Percentiles rank a stretch among this genome's conserved stretches.
Conservation (phyloP, 768 basidiomycete species). For the Termitomyces sp. region DNA sequence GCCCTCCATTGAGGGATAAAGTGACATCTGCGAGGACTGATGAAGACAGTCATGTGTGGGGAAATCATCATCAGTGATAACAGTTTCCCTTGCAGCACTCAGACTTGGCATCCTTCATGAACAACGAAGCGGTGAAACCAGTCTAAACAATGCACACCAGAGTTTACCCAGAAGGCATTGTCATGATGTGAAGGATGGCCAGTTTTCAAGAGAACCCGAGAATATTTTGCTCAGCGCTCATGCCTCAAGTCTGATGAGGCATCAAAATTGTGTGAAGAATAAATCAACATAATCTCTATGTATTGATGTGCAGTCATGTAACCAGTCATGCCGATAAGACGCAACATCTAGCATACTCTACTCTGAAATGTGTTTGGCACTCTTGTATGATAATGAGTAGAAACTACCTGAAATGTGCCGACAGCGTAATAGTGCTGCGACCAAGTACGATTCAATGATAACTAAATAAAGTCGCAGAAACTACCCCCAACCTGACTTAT, state of each 20-base stretch:
- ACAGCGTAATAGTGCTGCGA: not conserved
- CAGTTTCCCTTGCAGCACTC: too few relatives aligned
- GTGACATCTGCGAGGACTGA: too few relatives aligned
- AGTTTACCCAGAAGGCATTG: too few relatives aligned
- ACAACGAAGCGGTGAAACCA: too few relatives aligned
- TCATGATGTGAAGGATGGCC: too few relatives aligned
- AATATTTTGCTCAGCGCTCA: not conserved
- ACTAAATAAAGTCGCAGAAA: slow-evolving; percentile 1
- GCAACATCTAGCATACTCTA: not conserved
- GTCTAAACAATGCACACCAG: too few relatives aligned
- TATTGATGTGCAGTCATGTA: not conserved
- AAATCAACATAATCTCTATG: not conserved
- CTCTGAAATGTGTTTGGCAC: not conserved
- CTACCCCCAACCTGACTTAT: slow-evolving; percentile 23
- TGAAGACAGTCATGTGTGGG: too few relatives aligned
- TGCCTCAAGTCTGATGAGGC: not conserved
- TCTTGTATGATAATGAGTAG: not conserved
- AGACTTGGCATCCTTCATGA: too few relatives aligned
- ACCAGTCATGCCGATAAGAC: not conserved
- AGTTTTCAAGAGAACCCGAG: not conserved
- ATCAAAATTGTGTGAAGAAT: not conserved
- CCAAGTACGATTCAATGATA: not conserved
- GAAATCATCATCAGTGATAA: too few relatives aligned
- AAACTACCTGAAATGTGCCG: not conserved
- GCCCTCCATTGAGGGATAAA: too few relatives aligned